phyloP scores from a whole-genome alignment of 768 basidiomycete species.

The Cystofilobasidium bisporidii region DNA sequence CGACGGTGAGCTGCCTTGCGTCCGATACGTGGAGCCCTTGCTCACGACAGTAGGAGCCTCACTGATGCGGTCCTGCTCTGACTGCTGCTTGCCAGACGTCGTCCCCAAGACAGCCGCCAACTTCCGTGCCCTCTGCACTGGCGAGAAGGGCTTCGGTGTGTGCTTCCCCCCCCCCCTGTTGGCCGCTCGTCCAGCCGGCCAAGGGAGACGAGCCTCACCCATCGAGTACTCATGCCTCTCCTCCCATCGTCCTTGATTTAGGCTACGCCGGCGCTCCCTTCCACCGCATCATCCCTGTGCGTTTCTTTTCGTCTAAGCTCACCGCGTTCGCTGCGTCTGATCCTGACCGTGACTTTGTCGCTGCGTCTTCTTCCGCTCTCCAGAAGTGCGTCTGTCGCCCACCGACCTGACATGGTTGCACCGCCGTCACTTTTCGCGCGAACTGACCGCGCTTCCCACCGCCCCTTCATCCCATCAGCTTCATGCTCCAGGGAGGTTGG shows the following conservation, averaged over 20 bases:
- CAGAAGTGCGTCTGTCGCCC: not conserved
- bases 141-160: slow-evolving; percentile 38
- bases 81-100: slow-evolving; percentile 5
- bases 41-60: not conserved
- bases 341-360: not conserved
- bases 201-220: too few relatives aligned
- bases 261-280: slow-evolving; percentile 62
- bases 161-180: not conserved
- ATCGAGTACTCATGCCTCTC: not conserved
- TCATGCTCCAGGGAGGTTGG: slow-evolving; percentile 35
- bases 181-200: not conserved
- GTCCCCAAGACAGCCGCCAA: slow-evolving; percentile 43
- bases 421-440: too few relatives aligned
- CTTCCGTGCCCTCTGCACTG: slow-evolving; percentile 70
- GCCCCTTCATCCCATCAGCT: slow-evolving; percentile 20
- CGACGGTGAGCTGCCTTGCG: slow-evolving; percentile 43
- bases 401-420: too few relatives aligned
- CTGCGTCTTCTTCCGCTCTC: too few relatives aligned
- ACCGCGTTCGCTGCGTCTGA: not conserved
- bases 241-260: slow-evolving; percentile 43
- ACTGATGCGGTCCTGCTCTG: not conserved
- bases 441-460: too few relatives aligned
- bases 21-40: not conserved
- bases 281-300: slow-evolving; percentile 51
- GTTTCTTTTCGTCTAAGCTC: not conserved